Evolutionary conservation across 257 asterid genomes (phyloP).

Genomic region (Anisodus tanguticus): DNA sequence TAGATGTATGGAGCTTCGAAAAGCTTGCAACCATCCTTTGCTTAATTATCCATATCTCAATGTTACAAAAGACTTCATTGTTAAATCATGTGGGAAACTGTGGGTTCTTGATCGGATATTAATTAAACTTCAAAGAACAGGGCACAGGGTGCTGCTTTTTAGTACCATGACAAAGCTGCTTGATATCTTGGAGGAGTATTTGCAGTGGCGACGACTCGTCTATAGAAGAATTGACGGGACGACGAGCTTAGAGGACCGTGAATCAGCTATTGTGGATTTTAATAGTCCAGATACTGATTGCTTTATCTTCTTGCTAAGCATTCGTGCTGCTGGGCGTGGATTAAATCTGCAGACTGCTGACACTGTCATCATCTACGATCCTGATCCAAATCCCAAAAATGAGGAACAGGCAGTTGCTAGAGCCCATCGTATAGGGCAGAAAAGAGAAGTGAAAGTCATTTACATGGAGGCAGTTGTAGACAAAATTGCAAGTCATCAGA

Average conservation of each 20-base stretch:
- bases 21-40: slow-evolving; percentile 95
- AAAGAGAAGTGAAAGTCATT: slow-evolving; percentile 95
- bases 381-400: slow-evolving; percentile 99
- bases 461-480: slow-evolving; percentile 98
- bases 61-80: slow-evolving; percentile 94
- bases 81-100: slow-evolving; percentile 94
- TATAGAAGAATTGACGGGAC: slow-evolving; percentile 96
- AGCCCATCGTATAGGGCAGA: slow-evolving; percentile 99
- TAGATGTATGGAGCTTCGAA: slow-evolving; percentile 98
- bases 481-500: slow-evolving; percentile 87
- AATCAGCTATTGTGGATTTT: slow-evolving; percentile 94
- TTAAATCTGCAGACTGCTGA: slow-evolving; percentile 97
- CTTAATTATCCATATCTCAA: slow-evolving; percentile 90
- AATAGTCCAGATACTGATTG: slow-evolving; percentile 89
- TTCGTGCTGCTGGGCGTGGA: slow-evolving; percentile 99
- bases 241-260: slow-evolving; percentile 98
- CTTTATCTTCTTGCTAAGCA: slow-evolving; percentile 96
- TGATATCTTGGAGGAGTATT: slow-evolving; percentile 94
- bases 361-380: slow-evolving; percentile 97
- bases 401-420: slow-evolving; percentile 99
- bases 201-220: slow-evolving; percentile 95
- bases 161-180: slow-evolving; percentile 99
- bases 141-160: slow-evolving; percentile 93
- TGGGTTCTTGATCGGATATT: slow-evolving; percentile 93
- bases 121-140: slow-evolving; percentile 90